These are phyloP conservation scores for Penicillium canariense DNA, from an alignment of 495 filamentous ascomycete genomes.

Conservation along the genomic window DNA sequence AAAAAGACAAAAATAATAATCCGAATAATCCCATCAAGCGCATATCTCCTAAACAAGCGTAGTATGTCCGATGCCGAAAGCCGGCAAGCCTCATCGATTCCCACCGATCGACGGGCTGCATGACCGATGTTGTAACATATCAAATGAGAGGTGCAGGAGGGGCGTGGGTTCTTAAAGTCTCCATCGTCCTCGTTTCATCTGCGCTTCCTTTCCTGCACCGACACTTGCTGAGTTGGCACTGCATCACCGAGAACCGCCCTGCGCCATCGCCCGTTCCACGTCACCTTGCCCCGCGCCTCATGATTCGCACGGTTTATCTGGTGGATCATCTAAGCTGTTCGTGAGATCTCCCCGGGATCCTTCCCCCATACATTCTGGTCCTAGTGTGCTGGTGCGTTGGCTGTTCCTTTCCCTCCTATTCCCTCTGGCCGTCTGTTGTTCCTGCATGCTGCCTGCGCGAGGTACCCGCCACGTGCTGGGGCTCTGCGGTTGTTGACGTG, in stretches of 20 bases:
- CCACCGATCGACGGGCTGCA: conserved; percentile 48
- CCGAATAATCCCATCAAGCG: not conserved
- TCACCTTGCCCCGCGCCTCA: conserved; percentile 7
- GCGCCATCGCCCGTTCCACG: not conserved
- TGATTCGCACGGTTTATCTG: conserved; percentile 17
- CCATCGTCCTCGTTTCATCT: conserved; percentile 30
- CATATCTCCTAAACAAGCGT: not conserved
- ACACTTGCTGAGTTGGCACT: conserved; percentile 30
- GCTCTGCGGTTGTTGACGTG: conserved; percentile 17
- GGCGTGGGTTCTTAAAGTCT: conserved; percentile 40
- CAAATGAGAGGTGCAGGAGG: conserved; percentile 54
- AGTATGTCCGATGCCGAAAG: conserved; percentile 20
- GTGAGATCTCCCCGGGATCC: conserved; percentile 10
- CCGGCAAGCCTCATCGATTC: conserved; percentile 33
- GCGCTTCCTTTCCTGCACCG: conserved; percentile 13
- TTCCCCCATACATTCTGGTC: not conserved
- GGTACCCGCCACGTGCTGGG: conserved; percentile 20
- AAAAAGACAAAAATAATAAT: not conserved
- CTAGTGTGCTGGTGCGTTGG: conserved; percentile 13
- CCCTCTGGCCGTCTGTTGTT: not conserved
- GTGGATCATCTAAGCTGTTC: conserved; percentile 17
- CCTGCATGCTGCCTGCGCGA: conserved; percentile 22
- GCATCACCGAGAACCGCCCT: conserved; percentile 13
- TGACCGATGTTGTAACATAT: conserved; percentile 50
- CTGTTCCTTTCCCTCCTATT: not conserved